Evolutionary conservation across 2,329 filamentous ascomycete species (phyloP), one percentile per base, ranked within the genome.

Genomic region (Colletotrichum musae): DNA sequence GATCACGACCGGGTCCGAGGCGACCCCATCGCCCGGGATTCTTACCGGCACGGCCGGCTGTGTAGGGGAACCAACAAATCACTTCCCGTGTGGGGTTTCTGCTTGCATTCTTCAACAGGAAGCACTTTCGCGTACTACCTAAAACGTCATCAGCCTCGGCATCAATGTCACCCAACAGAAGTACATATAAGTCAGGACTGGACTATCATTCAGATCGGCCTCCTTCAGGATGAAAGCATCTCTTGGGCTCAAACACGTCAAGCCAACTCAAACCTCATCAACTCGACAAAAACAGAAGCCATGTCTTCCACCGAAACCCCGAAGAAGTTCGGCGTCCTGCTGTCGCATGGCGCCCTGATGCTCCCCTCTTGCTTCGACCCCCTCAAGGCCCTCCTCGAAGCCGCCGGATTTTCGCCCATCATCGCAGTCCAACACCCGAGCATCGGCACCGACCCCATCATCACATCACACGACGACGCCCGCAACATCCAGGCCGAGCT

Each of bases 371-470:
- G 58, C 36, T 68, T 63, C 15, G 45, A 68, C 45, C n/a, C 52
- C 3, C 51, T 58, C 10, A 68, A 52, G 18, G 32, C 36, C 2
- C 64, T 21, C 2, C 52, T 68, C 0, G 52, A 68, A 21, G 18
- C 36, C 2, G 52, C 36, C 7, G 58, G 64, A 6, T 68, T 64
- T 26, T 68, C 52, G 12, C 64, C 58, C 16, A 36, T 68, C 45
- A 24, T 68, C 10, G 52, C 59, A 4, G 59, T 64, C 21, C 18
- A 51, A n/a, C 52, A 64, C 52, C 59, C 64, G 16, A 68, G 64
- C 28, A 45, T 64, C 6, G 58, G 47, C 39, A 53, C 13, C 36
- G 28, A 53, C 13, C 28, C 59, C 5, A 57, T 24, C 2, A 18
- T 68, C 7, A 68, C 45, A 10, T 52, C 32, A 9, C 59, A 64